Percentiles rank a stretch among this genome's conserved stretches.
phyloP scores from a whole-genome alignment of 495 filamentous ascomycete species.

The Penicillium pulvis region DNA sequence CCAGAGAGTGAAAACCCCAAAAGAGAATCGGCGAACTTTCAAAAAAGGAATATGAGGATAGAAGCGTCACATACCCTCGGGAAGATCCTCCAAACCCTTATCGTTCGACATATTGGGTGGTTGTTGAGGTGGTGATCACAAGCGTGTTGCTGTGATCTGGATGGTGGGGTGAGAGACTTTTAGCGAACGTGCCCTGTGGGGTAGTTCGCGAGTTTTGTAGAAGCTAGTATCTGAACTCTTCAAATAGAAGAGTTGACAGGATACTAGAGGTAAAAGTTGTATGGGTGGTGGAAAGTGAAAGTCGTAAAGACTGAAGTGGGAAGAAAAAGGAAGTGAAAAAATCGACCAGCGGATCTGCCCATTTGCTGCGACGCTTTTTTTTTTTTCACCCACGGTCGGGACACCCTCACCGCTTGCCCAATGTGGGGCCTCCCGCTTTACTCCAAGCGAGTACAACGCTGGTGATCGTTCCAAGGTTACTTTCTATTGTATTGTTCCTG shows the following conservation, averaged over 20 bases:
- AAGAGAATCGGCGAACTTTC: not conserved
- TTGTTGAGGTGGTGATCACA: constrained; percentile 65
- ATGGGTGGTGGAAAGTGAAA: constrained; percentile 34
- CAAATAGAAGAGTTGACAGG: constrained; percentile 29
- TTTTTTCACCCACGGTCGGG: not conserved
- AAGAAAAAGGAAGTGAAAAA: constrained; percentile 35
- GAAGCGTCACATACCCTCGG: constrained; percentile 66
- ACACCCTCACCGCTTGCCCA: constrained; percentile 21
- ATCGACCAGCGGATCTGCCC: constrained; percentile 25
- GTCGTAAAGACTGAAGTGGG: constrained; percentile 41
- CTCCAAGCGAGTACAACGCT: constrained; percentile 19
- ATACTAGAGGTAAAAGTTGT: constrained; percentile 25
- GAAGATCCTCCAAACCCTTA: constrained; percentile 96
- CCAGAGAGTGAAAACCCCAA: not conserved
- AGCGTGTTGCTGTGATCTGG: constrained; percentile 63
- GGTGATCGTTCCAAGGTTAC: not conserved
- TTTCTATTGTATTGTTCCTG: not conserved
- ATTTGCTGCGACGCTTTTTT: constrained; percentile 35
- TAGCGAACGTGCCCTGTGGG: constrained; percentile 42
- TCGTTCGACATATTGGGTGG: constrained; percentile 90
- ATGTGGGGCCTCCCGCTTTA: constrained; percentile 6
- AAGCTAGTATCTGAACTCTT: constrained; percentile 50
- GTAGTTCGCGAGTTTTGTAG: constrained; percentile 21
- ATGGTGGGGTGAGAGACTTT: constrained; percentile 34
- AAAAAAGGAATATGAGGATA: constrained; percentile 11